Conservation (phyloP, 108 stramenopile genomes). For the Phaeodactylum tricornutum region DNA sequence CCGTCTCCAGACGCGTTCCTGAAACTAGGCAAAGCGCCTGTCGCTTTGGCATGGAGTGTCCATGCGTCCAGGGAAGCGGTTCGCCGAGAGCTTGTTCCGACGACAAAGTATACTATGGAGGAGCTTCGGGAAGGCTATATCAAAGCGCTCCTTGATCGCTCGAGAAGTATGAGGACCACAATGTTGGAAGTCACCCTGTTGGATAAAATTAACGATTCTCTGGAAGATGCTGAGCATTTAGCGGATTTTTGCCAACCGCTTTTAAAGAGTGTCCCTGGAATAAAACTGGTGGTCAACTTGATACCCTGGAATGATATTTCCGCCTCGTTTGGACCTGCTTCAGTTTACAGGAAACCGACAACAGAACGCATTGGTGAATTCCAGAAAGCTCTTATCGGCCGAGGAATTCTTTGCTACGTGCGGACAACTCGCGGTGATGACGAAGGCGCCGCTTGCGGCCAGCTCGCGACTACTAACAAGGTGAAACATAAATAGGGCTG, state of each 20-base stretch:
- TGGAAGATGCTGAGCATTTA: conserved; percentile 62
- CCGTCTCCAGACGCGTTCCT: conserved; percentile 46
- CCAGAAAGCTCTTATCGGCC: conserved; percentile 40
- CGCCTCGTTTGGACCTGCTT: conserved; percentile 16
- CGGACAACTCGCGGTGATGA: conserved; percentile 81
- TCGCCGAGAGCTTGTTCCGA: conserved; percentile 62
- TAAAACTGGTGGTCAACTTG: conserved; percentile 66
- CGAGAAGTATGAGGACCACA: conserved; percentile 23
- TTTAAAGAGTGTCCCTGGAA: conserved; percentile 26
- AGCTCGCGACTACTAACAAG: conserved; percentile 75
- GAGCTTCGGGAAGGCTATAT: conserved; percentile 58
- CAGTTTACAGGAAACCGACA: conserved; percentile 36
- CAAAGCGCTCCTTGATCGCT: conserved; percentile 27
- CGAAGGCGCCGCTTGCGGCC: conserved; percentile 80
- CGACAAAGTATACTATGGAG: conserved; percentile 57
- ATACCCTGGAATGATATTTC: conserved; percentile 75
- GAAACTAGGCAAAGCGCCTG: conserved; percentile 23
- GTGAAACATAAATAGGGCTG: no score
- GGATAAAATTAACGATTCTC: conserved; percentile 69
- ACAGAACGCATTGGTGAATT: conserved; percentile 39
- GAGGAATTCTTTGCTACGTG: conserved; percentile 41
- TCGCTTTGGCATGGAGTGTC: conserved; percentile 72
- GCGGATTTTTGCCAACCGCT: conserved; percentile 60
- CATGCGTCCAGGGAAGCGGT: conserved; percentile 62
- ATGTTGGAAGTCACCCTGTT: conserved; percentile 81